Base-by-base conservation (phyloP, 2,329 filamentous ascomycete species). In the Blastomyces silverae region DNA sequence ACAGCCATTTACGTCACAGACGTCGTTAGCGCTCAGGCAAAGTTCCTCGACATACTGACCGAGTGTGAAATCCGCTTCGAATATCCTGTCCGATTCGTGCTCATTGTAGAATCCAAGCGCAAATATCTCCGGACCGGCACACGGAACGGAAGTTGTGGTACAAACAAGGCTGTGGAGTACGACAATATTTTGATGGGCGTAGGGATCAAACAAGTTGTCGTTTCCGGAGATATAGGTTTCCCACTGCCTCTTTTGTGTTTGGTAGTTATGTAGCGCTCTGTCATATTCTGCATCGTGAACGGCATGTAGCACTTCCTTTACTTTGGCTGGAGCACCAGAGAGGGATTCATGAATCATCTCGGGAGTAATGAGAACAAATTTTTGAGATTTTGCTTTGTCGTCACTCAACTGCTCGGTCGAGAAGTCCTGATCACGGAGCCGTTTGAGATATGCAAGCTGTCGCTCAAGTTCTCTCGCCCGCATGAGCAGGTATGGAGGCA, bases 241-340 rank as follows among this genome's bases (percentile, higher is more conserved):
- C 94, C 94, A 99, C 70, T 97, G 92, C 39, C 91, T 86, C 64
- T 92, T 96, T 74, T 97, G 93, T 0, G 91, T 97, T 74, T 92
- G 86, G 73, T 97, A 99, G 70, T 92, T 92, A 77, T 97, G 91
- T 44, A 95, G 79, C 1, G 93, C 92, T 76, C 94, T 96, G 74
- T 99, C 92, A 71, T 97, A 97, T 75, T 99, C 94, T 1, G 92
- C 92, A 73, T 97, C 91, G 75, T 97, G 92, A 15, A 97, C 92
- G 28, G 94, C 94, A 74, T 94, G 92, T 7, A 99, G 79, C 60
- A 97, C 91, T 71, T 97, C 93, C 79, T 92, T 92, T 42, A 97
- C 90, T 73, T 96, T 91, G 56, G 87, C 86, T 0, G 92, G 90
- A 3, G 91, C 89, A 70, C 88, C 88, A 63, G 90, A 88, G 0